Conservation (phyloP, 441 rosid genomes). For the Viola pubescens region DNA sequence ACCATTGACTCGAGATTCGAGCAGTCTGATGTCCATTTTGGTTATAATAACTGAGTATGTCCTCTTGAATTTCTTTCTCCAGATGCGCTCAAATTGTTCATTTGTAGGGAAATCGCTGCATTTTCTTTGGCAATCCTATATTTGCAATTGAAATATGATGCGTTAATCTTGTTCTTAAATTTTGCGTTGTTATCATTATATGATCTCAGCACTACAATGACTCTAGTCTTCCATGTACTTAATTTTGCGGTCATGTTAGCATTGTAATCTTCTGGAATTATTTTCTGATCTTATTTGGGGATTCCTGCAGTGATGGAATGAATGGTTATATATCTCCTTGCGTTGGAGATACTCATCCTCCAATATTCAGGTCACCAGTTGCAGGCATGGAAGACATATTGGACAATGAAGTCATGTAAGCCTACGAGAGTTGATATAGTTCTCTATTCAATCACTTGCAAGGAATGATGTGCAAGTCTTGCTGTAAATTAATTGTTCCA, state of each 20-base stretch:
- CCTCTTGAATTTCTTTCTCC: no score
- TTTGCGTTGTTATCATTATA: background rate
- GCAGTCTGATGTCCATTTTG: no score
- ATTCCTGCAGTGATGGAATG: conserved; percentile 83
- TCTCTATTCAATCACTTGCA: background rate
- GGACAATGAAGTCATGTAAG: conserved; percentile 85
- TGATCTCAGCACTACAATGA: background rate
- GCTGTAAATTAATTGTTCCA: background rate
- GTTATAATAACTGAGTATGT: no score
- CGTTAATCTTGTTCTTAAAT: no score
- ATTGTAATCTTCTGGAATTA: conserved; percentile 14
- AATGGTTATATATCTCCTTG: conserved; percentile 81
- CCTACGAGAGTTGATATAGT: conserved; percentile 8
- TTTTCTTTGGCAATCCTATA: no score
- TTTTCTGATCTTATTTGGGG: conserved; percentile 36
- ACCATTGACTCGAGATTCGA: no score
- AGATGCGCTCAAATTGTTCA: no score
- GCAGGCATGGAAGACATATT: conserved; percentile 73
- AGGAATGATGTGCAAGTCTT: conserved; percentile 7
- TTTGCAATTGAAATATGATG: no score
- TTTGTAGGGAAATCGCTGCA: no score
- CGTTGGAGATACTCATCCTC: conserved; percentile 68
- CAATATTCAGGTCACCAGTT: conserved; percentile 73
- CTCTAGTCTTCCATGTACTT: background rate
- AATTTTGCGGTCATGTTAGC: background rate